Percentiles rank a stretch among this genome's conserved stretches.
Evolutionary conservation across 495 filamentous ascomycete species (phyloP).

Genomic region (Pyronema omphalodes): DNA sequence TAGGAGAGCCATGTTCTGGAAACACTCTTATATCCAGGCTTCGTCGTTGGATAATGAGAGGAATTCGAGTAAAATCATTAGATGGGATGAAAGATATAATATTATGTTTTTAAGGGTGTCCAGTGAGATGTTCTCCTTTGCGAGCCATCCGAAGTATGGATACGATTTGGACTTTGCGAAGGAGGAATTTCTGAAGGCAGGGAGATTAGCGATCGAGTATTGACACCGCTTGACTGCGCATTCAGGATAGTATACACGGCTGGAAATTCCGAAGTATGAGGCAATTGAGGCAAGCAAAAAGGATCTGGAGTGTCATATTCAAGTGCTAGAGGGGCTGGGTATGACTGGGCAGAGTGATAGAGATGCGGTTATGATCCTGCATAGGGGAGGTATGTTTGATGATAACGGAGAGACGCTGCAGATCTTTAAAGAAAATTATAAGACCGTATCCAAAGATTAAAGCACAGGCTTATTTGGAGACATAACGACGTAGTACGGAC

Average conservation of each 20-base stretch:
- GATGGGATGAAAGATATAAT: conserved; percentile 83
- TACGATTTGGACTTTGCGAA: conserved; percentile 79
- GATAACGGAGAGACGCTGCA: conserved; percentile 72
- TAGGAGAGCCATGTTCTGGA: too few relatives aligned
- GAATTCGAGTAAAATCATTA: conserved; percentile 67
- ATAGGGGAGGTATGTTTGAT: conserved; percentile 84
- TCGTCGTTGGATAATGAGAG: conserved; percentile 65
- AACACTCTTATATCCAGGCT: conserved; percentile 56
- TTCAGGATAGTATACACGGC: conserved; percentile 82
- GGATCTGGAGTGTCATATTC: conserved; percentile 79
- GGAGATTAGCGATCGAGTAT: conserved; percentile 56
- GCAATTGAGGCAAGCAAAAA: conserved; percentile 60
- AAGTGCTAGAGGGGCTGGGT: conserved; percentile 63
- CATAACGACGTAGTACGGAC: conserved; percentile 64
- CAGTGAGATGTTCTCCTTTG: conserved; percentile 94
- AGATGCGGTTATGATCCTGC: conserved; percentile 86
- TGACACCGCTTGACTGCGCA: conserved; percentile 81
- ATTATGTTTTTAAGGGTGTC: conserved; percentile 88
- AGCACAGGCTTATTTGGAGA: conserved; percentile 69
- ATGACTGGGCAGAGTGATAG: conserved; percentile 64
- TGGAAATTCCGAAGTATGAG: conserved; percentile 56
- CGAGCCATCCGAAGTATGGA: conserved; percentile 69
- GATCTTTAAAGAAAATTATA: conserved; percentile 67
- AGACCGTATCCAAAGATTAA: conserved; percentile 41
- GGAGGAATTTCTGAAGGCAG: conserved; percentile 56